Base-by-base conservation (phyloP, 1,284 basidiomycete species). In the Ganoderma boninense region DNA sequence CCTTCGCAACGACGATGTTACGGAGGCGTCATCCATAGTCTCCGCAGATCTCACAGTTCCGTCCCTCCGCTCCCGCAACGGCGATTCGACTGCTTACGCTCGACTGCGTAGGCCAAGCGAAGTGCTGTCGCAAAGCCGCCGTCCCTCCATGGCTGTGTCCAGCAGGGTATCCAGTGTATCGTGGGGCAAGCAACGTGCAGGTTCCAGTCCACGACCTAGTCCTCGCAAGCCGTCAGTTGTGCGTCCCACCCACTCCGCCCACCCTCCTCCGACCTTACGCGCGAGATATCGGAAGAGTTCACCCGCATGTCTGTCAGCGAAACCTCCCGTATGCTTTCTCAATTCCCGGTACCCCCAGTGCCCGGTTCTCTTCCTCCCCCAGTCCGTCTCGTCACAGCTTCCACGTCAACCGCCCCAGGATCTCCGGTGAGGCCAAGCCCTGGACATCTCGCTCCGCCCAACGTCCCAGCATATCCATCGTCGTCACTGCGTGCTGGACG, bases 401-500 rank as follows among this genome's bases (percentile, higher is more conserved):
- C 75, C 5, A 74, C 78, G 1, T 72, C 76, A 11, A 75, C 78
- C 1, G 71, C 74, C 13, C 74, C 78, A 1, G 64, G 74, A 0
- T 73, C 72, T 3, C 71, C 73, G 0, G 65, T 66, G 35, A 68
- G 75, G 61, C 59, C 64, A 13, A 74, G 71, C 61, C 67, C 77
- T 14, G 71, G 74, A 20, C 65, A 74, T 35, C 74, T 79, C 13
- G 73, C 75, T n/a, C 74, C 77, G 23, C 66, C 72, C 42, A 74
- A 74, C 63, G 69, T 59, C 0, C 84, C 83, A 38, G 82, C 84
- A 42, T 85, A 88, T 77, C 87, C 87, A 65, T 82, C 87, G 6
- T 84, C 84, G 10, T 87, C 89, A 64, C 71, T 89, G 63, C 87
- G 86, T 43, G 77, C 84, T 64, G 82, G 84, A 3, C 82, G 85